A percentile compares a stretch with the other conserved stretches of the same genome.
phyloP scores from a whole-genome alignment of 305 asterid genomes.

The Fraxinus dipetala region DNA sequence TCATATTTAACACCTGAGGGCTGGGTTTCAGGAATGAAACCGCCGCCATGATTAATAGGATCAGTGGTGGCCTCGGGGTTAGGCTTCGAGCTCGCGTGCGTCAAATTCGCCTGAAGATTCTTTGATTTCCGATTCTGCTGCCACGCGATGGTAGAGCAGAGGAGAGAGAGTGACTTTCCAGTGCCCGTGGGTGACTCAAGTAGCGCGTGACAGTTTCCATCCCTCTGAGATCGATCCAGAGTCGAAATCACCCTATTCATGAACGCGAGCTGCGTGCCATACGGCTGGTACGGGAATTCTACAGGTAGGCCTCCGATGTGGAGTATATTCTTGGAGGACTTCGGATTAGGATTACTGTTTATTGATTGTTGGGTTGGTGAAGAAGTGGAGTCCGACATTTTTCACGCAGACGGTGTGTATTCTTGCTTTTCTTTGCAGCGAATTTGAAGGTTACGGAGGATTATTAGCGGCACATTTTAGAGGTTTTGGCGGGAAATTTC shows the following conservation, averaged over 20 bases:
- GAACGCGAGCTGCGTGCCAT: conserved; percentile 82
- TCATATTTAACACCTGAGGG: conserved; percentile 48
- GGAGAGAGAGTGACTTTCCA: conserved; percentile 82
- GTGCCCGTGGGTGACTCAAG: conserved; percentile 98
- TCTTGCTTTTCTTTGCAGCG: not conserved
- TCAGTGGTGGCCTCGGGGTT: conserved; percentile 65
- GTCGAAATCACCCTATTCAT: conserved; percentile 86
- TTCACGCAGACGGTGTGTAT: not conserved
- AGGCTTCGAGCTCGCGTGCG: conserved; percentile 50
- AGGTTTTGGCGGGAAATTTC: not conserved
- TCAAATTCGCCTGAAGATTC: conserved; percentile 31
- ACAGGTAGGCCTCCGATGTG: conserved; percentile 82
- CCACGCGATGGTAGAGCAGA: conserved; percentile 88
- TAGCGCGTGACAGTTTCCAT: conserved; percentile 76
- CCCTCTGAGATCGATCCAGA: conserved; percentile 65
- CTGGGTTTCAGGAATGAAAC: conserved; percentile 83
- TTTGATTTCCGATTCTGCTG: conserved; percentile 59
- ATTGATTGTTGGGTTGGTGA: conserved; percentile 5
- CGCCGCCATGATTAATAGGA: conserved; percentile 82
- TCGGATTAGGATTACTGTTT: conserved; percentile 32
- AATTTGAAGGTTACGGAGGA: not conserved
- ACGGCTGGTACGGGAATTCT: conserved; percentile 87
- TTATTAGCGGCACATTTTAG: not conserved
- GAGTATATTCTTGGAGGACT: conserved; percentile 31
- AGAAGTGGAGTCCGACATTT: conserved; percentile 25